A percentile compares a stretch with the other conserved stretches of the same genome.
Conservation (phyloP, 2,329 filamentous ascomycete genomes). For the Penicillium frequentans region DNA sequence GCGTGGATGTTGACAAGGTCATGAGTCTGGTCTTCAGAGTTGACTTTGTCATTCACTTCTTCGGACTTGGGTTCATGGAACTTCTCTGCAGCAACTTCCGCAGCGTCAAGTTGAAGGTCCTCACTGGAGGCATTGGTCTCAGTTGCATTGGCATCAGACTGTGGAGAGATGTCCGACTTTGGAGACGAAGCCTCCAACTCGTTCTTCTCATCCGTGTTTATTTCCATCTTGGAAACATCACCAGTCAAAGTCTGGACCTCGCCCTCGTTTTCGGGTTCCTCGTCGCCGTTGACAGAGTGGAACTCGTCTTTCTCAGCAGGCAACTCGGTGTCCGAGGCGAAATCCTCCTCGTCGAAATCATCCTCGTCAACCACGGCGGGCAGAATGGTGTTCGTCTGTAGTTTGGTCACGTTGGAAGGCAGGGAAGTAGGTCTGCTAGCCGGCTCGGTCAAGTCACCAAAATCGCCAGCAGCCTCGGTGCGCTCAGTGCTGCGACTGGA, state of each 20-base stretch:
- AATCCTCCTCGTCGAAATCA: slow-evolving; percentile 11
- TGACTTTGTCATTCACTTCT: background rate
- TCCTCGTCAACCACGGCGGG: slow-evolving; percentile 27
- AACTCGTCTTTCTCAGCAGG: slow-evolving; percentile 40
- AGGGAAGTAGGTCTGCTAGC: slow-evolving; percentile 10
- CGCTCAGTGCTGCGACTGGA: slow-evolving; percentile 25
- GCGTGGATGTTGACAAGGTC: background rate
- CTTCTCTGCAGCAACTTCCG: background rate
- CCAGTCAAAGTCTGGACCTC: background rate
- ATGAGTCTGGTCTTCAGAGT: background rate
- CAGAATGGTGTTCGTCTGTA: slow-evolving; percentile 18
- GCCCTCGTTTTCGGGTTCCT: slow-evolving; percentile 12
- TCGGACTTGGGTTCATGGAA: background rate
- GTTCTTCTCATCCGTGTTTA: background rate
- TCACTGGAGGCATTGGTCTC: background rate
- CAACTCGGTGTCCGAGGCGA: slow-evolving; percentile 12
- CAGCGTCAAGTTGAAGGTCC: background rate
- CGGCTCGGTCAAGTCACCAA: slow-evolving; percentile 19
- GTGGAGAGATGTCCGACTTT: background rate
- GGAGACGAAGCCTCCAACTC: background rate
- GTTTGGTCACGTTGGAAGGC: slow-evolving; percentile 10
- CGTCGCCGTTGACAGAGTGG: slow-evolving; percentile 39
- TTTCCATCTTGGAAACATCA: background rate
- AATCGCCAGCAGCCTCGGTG: slow-evolving; percentile 17
- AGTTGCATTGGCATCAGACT: background rate